Evolutionary conservation across 768 basidiomycete species (phyloP).

Genomic region (Russula ochroleuca): DNA sequence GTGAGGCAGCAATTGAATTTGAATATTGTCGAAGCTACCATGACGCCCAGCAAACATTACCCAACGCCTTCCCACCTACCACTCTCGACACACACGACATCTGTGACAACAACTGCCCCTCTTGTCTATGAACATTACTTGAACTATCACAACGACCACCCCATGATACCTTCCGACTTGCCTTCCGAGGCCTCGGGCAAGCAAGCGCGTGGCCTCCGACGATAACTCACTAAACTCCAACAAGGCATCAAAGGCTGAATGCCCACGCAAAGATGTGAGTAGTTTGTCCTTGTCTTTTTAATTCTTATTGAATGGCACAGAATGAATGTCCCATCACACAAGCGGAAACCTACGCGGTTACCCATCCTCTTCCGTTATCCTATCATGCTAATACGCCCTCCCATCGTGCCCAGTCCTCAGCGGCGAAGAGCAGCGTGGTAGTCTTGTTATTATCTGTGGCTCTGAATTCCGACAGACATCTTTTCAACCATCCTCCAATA

Average conservation of each 20-base stretch:
- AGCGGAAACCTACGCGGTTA: no score
- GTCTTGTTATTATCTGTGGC: constrained; percentile 57
- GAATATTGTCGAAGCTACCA: constrained; percentile 6
- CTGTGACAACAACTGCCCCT: background rate
- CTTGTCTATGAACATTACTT: constrained; percentile 19
- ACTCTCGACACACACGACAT: constrained; percentile 14
- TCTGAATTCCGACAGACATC: constrained; percentile 37
- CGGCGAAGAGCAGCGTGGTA: constrained; percentile 38
- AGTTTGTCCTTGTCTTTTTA: background rate
- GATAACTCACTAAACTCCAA: constrained; percentile 12
- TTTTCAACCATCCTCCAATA: constrained; percentile 32
- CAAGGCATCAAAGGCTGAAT: constrained; percentile 17
- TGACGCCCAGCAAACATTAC: constrained; percentile 2
- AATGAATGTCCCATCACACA: no score
- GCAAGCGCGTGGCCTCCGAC: background rate
- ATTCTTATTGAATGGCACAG: background rate
- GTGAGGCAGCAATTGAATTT: constrained; percentile 8
- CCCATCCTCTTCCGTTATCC: no score
- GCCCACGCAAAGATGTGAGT: constrained; percentile 26
- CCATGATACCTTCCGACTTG: constrained; percentile 22
- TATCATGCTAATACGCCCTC: no score
- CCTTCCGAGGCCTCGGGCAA: constrained; percentile 22
- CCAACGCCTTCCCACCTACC: constrained; percentile 16
- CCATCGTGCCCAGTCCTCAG: no score
- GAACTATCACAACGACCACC: constrained; percentile 10